phyloP scores from a whole-genome alignment of 495 filamentous ascomycete species.

The Astrocystis sublimbata region DNA sequence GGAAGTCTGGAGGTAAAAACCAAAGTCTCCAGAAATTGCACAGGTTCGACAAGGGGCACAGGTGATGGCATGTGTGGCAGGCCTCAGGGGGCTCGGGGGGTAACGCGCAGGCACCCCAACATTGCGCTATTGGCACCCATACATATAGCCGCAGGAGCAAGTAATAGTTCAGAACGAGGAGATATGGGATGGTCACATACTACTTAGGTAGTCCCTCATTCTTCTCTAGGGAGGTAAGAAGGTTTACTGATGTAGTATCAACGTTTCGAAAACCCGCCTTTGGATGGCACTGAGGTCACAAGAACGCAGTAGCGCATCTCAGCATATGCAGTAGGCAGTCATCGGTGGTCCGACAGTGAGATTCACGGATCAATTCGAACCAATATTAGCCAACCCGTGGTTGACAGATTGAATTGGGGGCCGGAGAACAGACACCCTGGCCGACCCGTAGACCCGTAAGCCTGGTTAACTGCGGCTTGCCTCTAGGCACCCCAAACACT shows the following conservation, averaged over 20 bases:
- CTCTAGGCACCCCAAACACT: too few relatives aligned
- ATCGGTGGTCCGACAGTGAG: neutral
- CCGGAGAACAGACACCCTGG: conserved; percentile 9
- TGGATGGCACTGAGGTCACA: conserved; percentile 19
- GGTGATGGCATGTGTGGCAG: too few relatives aligned
- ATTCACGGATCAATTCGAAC: neutral
- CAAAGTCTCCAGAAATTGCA: neutral
- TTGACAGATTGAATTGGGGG: conserved; percentile 15
- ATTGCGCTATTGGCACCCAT: too few relatives aligned
- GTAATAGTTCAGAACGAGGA: too few relatives aligned
- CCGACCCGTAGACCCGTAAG: conserved; percentile 14
- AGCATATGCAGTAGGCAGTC: conserved; percentile 14
- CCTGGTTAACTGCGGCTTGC: conserved; percentile 5
- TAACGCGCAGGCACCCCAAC: too few relatives aligned
- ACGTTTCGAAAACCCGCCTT: neutral
- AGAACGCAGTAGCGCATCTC: conserved; percentile 15
- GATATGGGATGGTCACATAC: too few relatives aligned
- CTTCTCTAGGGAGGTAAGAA: neutral
- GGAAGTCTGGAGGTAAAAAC: neutral
- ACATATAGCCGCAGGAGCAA: too few relatives aligned
- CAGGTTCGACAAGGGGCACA: neutral
- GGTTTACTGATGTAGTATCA: neutral
- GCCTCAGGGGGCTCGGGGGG: too few relatives aligned
- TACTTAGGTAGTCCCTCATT: too few relatives aligned
- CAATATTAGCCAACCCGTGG: conserved; percentile 4